A percentile compares a stretch with the other conserved stretches of the same genome.
These are phyloP conservation scores for Babjeviella inositovora DNA, from an alignment of 805 yeast genomes.

Conservation along the genomic window DNA sequence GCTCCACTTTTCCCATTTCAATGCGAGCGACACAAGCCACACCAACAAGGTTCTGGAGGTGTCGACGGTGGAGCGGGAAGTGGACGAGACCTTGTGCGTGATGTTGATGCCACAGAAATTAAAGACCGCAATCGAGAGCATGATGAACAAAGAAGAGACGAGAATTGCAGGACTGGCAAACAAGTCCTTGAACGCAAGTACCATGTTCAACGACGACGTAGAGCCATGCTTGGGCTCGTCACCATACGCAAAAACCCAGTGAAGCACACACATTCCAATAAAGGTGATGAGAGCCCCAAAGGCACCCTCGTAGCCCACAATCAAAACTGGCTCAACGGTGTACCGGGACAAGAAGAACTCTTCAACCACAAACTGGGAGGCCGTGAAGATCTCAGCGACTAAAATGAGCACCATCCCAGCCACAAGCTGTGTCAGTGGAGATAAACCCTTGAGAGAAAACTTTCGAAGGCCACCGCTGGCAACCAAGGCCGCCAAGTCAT, in stretches of 20 bases:
- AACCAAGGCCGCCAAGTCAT: conserved; percentile 29
- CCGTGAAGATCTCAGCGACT: conserved; percentile 51
- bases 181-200: conserved; percentile 30
- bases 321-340: conserved; percentile 39
- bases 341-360: conserved; percentile 44
- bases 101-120: conserved; percentile 61
- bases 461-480: conserved; percentile 4
- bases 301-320: conserved; percentile 65
- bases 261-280: conserved; percentile 23
- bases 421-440: conserved; percentile 16
- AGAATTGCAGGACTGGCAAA: conserved; percentile 24
- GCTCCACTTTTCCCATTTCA: conserved; percentile 67
- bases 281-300: conserved; percentile 38
- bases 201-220: conserved; percentile 38
- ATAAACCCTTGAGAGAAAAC: conserved; percentile 2
- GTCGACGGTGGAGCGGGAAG: conserved; percentile 67
- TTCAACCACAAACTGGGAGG: conserved; percentile 65
- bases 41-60: conserved; percentile 62
- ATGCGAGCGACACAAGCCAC: conserved; percentile 50
- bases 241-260: conserved; percentile 23
- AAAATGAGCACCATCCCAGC: conserved; percentile 45
- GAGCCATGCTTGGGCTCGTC: conserved; percentile 15
- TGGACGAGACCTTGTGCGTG: conserved; percentile 52
- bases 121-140: conserved; percentile 59
- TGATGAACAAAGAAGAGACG: conserved; percentile 39